These are phyloP conservation scores for Aspergillus panamensis DNA, from an alignment of 495 filamentous ascomycete genomes.

Conservation along the genomic window DNA sequence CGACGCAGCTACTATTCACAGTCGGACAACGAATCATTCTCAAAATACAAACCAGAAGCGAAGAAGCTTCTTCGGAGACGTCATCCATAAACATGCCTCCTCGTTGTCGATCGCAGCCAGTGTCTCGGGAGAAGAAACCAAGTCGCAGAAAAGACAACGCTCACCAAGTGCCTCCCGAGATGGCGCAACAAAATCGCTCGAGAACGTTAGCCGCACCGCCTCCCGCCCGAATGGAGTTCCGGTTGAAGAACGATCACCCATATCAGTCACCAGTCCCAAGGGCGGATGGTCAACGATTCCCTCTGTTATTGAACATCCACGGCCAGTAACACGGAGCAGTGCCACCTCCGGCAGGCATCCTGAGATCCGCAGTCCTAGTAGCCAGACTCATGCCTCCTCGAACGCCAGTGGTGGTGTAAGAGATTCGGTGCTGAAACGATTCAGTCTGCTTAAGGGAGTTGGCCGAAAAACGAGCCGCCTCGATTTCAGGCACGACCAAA, in stretches of 20 bases:
- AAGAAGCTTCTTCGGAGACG: constrained; percentile 44
- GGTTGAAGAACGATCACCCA: constrained; percentile 17
- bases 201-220: constrained; percentile 31
- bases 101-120: constrained; percentile 32
- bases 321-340: constrained; percentile 37
- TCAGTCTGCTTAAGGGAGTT: constrained; percentile 46
- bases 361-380: constrained; percentile 17
- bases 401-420: constrained; percentile 31
- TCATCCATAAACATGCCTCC: constrained; percentile 35
- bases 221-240: constrained; percentile 31
- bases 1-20: constrained; percentile 44
- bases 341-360: constrained; percentile 20
- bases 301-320: constrained; percentile 36
- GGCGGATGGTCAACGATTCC: constrained; percentile 43
- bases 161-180: constrained; percentile 34
- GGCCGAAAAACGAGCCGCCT: constrained; percentile 44
- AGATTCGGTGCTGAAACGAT: constrained; percentile 47
- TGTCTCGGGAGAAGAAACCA: constrained; percentile 25
- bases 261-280: constrained; percentile 25
- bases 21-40: constrained; percentile 40
- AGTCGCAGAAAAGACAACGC: constrained; percentile 27
- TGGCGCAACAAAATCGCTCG: constrained; percentile 31
- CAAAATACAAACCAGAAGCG: constrained; percentile 39
- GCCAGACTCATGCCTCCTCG: constrained; percentile 11
- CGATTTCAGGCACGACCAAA: constrained; percentile 35